phyloP scores from a whole-genome alignment of 441 rosid genomes.

The Euphorbia neoarborescens region DNA sequence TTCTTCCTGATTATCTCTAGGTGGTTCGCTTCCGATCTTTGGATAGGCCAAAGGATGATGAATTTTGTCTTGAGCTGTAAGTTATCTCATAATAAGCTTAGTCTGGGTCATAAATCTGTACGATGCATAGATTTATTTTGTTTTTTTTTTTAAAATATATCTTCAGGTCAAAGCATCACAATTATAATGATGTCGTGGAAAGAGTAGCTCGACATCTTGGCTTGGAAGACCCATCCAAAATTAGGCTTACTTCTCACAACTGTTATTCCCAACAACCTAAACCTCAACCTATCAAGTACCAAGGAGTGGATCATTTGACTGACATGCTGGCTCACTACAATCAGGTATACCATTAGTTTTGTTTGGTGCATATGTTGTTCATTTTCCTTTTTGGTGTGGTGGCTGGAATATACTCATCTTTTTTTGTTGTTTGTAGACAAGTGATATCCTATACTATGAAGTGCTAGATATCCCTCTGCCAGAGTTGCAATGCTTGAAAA shows the following conservation, averaged over 20 bases:
- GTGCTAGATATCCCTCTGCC: constrained; percentile 95
- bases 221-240: constrained; percentile 82
- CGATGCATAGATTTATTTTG: neutral
- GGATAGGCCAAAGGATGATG: constrained; percentile 92
- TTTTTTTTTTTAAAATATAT: neutral
- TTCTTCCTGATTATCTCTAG: constrained; percentile 27
- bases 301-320: constrained; percentile 72
- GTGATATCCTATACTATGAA: constrained; percentile 88
- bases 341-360: constrained; percentile 45
- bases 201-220: constrained; percentile 70
- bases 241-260: constrained; percentile 94
- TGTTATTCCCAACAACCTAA: constrained; percentile 99
- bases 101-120: neutral
- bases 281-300: constrained; percentile 84
- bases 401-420: constrained; percentile 16
- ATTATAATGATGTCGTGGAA: constrained; percentile 82
- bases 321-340: constrained; percentile 93
- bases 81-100: constrained; percentile 22
- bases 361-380: neutral
- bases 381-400: constrained; percentile 8
- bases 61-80: constrained; percentile 80
- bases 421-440: constrained; percentile 44
- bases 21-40: constrained; percentile 80
- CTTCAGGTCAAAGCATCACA: constrained; percentile 77
- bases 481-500: constrained; percentile 86